Evolutionary conservation across 2,329 filamentous ascomycete species (phyloP), one percentile per base, ranked within the genome.

Genomic region (Trichoderma asperellum): DNA sequence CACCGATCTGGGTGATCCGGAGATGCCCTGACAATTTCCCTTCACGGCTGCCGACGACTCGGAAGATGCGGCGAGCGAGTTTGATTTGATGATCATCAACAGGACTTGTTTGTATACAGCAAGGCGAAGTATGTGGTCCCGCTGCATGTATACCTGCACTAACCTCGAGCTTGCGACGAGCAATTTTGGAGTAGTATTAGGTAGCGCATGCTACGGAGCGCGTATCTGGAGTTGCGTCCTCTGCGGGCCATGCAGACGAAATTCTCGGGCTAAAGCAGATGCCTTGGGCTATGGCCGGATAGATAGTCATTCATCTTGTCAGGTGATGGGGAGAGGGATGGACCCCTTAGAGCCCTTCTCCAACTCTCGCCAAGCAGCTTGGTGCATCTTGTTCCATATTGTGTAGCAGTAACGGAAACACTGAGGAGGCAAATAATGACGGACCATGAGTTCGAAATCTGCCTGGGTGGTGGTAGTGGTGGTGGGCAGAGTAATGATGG

Each of bases 351-450:
- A 24, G 7, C 24, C 49, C 18, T 35, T 29, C 40, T 34, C 63
- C 52, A 57, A 66, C 47, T 35, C 35, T 24, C 58, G 14, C 27
- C 34, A 56, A 68, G 14, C 47, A 47, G 34, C 21, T 18, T 27
- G 24, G 35, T 32, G 27, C 16, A 14, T 21, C 16, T 34, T 29
- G 2, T 10, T 24, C 16, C 47, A 11, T 49, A 40, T 49, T 49
- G 55, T 57, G 60, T 53, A 27, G 24, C 29, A 55, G 47, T 47
- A 55, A 37, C 18, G 29, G 27, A 29, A 29, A 49, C 27, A n/a
- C 40, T 61, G 56, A 60, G 34, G 67, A 64, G 67, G 67, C 59
- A 52, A 68, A 62, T 43, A 32, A 55, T 68, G 66, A 62, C 58
- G 49, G 66, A 40, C 49, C 7, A 35, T 55, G 35, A 57, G 16